phyloP scores from a whole-genome alignment of 2,329 filamentous ascomycete species.

The Emmonsiellopsis sp. region DNA sequence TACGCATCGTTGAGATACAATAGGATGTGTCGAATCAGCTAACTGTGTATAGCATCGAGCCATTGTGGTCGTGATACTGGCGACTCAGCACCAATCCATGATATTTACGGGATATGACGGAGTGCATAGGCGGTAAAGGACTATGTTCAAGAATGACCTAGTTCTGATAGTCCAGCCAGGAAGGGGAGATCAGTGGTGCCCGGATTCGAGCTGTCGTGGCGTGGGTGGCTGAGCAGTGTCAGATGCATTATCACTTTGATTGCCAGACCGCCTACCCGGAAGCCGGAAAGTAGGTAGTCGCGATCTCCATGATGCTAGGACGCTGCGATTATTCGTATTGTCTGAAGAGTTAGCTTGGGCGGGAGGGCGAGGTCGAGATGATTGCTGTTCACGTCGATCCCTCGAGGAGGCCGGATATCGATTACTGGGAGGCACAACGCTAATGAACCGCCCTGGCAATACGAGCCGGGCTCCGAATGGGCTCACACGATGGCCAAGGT shows the following conservation, averaged over 20 bases:
- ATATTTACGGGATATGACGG: neutral
- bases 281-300: conserved; percentile 5
- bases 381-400: conserved; percentile 11
- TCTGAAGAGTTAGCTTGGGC: conserved; percentile 1
- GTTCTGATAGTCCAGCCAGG: neutral
- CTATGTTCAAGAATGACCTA: no score
- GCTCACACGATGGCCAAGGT: conserved; percentile 23
- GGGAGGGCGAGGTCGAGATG: conserved; percentile 1
- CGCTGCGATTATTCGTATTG: neutral
- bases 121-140: no score
- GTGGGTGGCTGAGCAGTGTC: conserved; percentile 4
- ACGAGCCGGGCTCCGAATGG: conserved; percentile 25
- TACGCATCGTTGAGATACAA: neutral
- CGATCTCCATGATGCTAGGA: conserved; percentile 6
- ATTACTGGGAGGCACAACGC: conserved; percentile 18
- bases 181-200: neutral
- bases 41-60: neutral
- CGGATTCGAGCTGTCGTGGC: conserved; percentile 12
- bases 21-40: neutral
- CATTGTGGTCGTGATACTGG: no score
- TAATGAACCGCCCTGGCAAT: conserved; percentile 28
- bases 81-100: neutral
- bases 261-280: neutral
- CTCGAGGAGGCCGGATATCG: conserved; percentile 15
- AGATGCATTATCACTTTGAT: neutral